Conservation (phyloP, 768 basidiomycete genomes). For the Leccinum obscurum region DNA sequence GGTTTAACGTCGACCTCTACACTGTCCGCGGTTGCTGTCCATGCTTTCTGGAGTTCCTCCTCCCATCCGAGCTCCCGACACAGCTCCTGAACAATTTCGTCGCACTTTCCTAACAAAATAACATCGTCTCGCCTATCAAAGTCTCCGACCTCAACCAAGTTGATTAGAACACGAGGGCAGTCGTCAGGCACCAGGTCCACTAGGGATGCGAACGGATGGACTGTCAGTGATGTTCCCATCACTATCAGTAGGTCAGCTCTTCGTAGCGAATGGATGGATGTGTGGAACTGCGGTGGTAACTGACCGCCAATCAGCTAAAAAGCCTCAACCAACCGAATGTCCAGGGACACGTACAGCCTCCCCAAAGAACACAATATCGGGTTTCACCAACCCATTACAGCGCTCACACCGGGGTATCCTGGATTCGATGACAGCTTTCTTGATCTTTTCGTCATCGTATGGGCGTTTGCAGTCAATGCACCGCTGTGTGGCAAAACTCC, state of each 20-base stretch:
- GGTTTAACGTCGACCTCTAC: slow-evolving; percentile 19
- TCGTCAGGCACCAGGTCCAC: slow-evolving; percentile 49
- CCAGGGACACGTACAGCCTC: slow-evolving; percentile 53
- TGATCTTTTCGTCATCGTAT: slow-evolving; percentile 70
- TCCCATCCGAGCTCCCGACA: slow-evolving; percentile 75
- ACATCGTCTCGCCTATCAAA: slow-evolving; percentile 61
- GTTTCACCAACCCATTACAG: slow-evolving; percentile 80
- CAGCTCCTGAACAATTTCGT: slow-evolving; percentile 61
- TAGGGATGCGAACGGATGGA: slow-evolving; percentile 86
- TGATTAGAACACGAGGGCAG: slow-evolving; percentile 87
- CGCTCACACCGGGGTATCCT: slow-evolving; percentile 58
- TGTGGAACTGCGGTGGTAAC: slow-evolving; percentile 74
- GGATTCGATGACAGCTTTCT: slow-evolving; percentile 55
- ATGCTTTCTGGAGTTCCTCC: slow-evolving; percentile 54
- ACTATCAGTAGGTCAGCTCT: slow-evolving; percentile 87
- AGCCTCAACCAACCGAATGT: background rate
- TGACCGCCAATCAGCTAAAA: slow-evolving; percentile 28
- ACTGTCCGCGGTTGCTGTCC: slow-evolving; percentile 50
- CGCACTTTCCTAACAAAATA: slow-evolving; percentile 68
- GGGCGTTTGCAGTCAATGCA: slow-evolving; percentile 72
- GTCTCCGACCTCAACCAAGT: slow-evolving; percentile 78
- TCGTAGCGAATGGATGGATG: slow-evolving; percentile 49
- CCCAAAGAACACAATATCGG: slow-evolving; percentile 96
- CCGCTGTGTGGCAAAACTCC: slow-evolving; percentile 85
- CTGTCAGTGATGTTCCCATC: slow-evolving; percentile 87